These are phyloP conservation scores for Pezicula rhizophila DNA, from an alignment of 2,329 filamentous ascomycete genomes.

Conservation along the genomic window DNA sequence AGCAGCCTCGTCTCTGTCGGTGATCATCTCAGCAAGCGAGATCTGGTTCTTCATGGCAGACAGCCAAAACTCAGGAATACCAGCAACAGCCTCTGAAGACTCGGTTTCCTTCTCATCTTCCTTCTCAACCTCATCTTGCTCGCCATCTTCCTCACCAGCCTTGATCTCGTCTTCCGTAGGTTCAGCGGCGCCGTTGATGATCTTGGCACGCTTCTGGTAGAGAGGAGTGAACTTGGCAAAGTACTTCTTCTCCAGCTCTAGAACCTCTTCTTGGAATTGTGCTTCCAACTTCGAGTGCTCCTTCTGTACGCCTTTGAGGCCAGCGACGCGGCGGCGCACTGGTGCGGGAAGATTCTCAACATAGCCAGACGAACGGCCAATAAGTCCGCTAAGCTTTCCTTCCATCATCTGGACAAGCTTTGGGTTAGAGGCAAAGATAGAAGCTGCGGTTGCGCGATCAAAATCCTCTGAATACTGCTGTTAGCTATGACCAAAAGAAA, in stretches of 20 bases:
- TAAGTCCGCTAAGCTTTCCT: conserved; percentile 85
- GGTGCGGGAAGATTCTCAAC: conserved; percentile 88
- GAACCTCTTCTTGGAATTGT: conserved; percentile 96
- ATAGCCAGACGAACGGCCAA: conserved; percentile 94
- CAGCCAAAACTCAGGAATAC: conserved; percentile 98
- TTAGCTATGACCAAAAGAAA: conserved; percentile 18
- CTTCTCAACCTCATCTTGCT: conserved; percentile 43
- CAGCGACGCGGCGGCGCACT: conserved; percentile 88
- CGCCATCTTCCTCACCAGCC: conserved; percentile 74
- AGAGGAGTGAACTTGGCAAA: conserved; percentile 97
- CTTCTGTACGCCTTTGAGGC: conserved; percentile 96
- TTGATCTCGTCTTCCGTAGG: conserved; percentile 83
- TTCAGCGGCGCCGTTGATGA: conserved; percentile 82
- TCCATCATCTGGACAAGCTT: conserved; percentile 96
- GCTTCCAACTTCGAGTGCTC: conserved; percentile 98
- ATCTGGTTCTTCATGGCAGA: conserved; percentile 99
- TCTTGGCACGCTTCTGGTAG: conserved; percentile 89
- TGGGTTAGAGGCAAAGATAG: conserved; percentile 93
- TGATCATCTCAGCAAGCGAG: conserved; percentile 96
- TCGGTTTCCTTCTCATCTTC: conserved; percentile 44
- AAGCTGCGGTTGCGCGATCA: conserved; percentile 79
- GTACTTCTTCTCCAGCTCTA: conserved; percentile 98
- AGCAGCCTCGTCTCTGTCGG: conserved; percentile 90
- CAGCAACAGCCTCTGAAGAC: conserved; percentile 49
- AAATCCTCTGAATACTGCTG: conserved; percentile 64